Percentiles rank a stretch among this genome's conserved stretches.
These are phyloP conservation scores for Naganishia sp. DNA, from an alignment of 1,284 basidiomycete genomes.

Conservation along the genomic window DNA sequence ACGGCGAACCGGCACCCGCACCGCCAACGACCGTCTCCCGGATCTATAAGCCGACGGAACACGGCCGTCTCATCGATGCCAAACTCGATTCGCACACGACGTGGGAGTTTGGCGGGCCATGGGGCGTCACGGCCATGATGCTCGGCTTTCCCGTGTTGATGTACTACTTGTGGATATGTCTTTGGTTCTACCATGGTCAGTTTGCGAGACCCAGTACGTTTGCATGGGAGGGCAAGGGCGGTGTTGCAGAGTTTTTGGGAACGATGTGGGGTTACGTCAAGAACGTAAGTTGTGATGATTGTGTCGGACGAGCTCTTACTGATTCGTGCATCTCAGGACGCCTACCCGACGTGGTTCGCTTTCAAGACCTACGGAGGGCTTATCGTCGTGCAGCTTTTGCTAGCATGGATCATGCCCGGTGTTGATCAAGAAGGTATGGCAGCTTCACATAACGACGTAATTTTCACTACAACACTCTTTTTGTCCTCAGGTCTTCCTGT, in stretches of 20 bases:
- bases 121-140: constrained; percentile 92
- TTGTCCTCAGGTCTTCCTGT: constrained; percentile 71
- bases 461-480: constrained; percentile 1
- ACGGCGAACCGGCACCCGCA: background rate
- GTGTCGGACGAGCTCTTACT: background rate
- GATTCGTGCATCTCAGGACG: constrained; percentile 64
- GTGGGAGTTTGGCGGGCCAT: constrained; percentile 95
- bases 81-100: constrained; percentile 70
- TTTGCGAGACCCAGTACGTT: constrained; percentile 73
- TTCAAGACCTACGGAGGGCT: constrained; percentile 87
- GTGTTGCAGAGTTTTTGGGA: constrained; percentile 71
- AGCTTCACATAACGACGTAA: constrained; percentile 32
- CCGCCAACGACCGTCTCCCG: constrained; percentile 15
- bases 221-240: constrained; percentile 38
- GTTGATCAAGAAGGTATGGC: constrained; percentile 74
- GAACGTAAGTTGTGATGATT: constrained; percentile 60
- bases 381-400: constrained; percentile 82
- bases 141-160: constrained; percentile 72
- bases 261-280: constrained; percentile 82
- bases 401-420: constrained; percentile 89
- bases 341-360: constrained; percentile 83
- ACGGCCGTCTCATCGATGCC: constrained; percentile 69
- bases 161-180: constrained; percentile 95
- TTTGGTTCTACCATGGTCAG: constrained; percentile 92
- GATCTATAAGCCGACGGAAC: constrained; percentile 57